Percentiles rank a stretch among this genome's conserved stretches.
Evolutionary conservation across 352 stramenopile species (phyloP).

Genomic region (Albugo candida): DNA sequence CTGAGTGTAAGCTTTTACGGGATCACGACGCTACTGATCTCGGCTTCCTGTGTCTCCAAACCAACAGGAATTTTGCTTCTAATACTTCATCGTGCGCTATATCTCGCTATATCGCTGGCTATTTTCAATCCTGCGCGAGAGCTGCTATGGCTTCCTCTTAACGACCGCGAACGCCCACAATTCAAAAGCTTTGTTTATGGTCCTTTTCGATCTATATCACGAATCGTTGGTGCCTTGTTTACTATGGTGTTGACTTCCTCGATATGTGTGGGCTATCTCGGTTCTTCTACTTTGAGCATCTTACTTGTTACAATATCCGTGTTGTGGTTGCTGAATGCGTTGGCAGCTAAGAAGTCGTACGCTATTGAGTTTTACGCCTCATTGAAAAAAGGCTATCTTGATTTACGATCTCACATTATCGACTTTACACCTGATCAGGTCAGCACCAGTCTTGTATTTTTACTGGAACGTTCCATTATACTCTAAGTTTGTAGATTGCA

Average conservation of each 20-base stretch:
- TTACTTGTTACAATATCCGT: constrained; percentile 18
- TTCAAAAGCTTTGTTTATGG: constrained; percentile 70
- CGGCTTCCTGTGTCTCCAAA: no score
- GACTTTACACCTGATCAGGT: constrained; percentile 77
- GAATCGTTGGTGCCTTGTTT: constrained; percentile 49
- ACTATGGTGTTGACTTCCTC: constrained; percentile 46
- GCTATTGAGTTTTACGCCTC: constrained; percentile 71
- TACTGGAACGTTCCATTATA: neutral
- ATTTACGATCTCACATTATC: constrained; percentile 54
- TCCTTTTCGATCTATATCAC: constrained; percentile 57
- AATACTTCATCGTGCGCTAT: constrained; percentile 46
- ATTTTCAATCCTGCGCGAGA: constrained; percentile 75
- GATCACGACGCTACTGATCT: no score
- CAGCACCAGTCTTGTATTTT: neutral
- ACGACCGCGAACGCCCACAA: constrained; percentile 32
- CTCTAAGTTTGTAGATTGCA: constrained; percentile 20
- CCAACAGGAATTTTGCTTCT: constrained; percentile 4
- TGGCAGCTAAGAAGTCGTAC: constrained; percentile 66
- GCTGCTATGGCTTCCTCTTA: constrained; percentile 71
- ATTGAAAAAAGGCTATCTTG: constrained; percentile 58
- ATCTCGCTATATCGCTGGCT: constrained; percentile 58
- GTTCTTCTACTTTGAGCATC: constrained; percentile 17
- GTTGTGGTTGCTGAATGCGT: constrained; percentile 43
- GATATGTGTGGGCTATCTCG: constrained; percentile 22
- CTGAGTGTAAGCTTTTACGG: constrained; percentile 16